Conservation (phyloP, 805 yeast species). For the Barnettozyma californica region DNA sequence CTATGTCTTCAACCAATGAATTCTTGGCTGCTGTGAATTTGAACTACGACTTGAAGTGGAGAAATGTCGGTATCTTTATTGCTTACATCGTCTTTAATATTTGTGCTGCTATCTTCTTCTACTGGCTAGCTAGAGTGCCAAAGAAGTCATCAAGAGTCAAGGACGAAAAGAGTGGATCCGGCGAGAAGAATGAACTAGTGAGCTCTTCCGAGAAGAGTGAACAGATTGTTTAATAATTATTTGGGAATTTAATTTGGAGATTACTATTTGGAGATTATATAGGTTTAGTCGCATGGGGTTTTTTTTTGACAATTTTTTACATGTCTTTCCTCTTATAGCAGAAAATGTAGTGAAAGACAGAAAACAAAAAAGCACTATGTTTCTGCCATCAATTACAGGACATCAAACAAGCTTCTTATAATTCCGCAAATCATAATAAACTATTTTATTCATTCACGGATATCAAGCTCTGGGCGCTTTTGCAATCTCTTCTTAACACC, state of each 20-base stretch:
- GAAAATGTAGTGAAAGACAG: neutral
- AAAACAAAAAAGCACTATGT: neutral
- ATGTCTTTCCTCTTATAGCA: neutral
- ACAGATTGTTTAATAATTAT: neutral
- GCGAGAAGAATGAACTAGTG: neutral
- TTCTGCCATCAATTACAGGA: neutral
- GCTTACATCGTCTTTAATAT: constrained; percentile 37
- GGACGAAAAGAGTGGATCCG: constrained; percentile 8
- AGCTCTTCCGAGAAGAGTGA: neutral
- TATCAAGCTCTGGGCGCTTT: constrained; percentile 51
- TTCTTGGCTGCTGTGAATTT: constrained; percentile 43
- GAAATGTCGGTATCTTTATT: constrained; percentile 55
- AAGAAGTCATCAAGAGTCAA: constrained; percentile 40
- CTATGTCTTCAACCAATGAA: constrained; percentile 49
- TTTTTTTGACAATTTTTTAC: neutral
- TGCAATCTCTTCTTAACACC: constrained; percentile 34
- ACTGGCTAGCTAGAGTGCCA: constrained; percentile 68
- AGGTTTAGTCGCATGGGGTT: neutral
- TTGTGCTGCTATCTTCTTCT: constrained; percentile 38
- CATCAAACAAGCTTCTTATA: neutral
- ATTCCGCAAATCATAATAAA: neutral
- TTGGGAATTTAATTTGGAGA: neutral
- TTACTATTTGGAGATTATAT: too few species aligned
- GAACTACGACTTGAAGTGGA: constrained; percentile 50
- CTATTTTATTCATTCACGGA: constrained; percentile 23